Percentiles rank a stretch among this genome's conserved stretches.
Conservation (phyloP, 805 yeast genomes). For the Cyberlindnera xishuangbannaensis region DNA sequence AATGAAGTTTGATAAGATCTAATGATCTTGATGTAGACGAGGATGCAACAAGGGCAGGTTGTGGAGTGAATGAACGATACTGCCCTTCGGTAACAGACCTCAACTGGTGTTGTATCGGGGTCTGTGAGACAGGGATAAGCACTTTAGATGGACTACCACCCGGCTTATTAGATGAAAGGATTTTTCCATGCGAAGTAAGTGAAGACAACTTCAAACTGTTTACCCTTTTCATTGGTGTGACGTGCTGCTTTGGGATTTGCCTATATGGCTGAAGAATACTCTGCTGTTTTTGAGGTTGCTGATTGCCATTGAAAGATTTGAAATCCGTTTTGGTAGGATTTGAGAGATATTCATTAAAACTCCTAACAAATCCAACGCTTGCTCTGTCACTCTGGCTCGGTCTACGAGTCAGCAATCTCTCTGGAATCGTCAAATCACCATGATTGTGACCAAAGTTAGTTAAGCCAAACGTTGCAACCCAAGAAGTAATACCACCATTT, state of each 20-base stretch:
- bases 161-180: too few species aligned
- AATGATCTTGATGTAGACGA: not conserved
- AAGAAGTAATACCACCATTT: constrained; percentile 50
- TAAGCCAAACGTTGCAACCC: constrained; percentile 27
- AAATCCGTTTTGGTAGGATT: constrained; percentile 18
- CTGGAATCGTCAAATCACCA: constrained; percentile 16
- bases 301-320: not conserved
- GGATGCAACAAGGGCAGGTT: constrained; percentile 4
- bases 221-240: constrained; percentile 5
- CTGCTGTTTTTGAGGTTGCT: not conserved
- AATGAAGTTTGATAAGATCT: constrained; percentile 18
- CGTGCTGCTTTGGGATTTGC: constrained; percentile 5
- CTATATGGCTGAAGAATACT: not conserved
- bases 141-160: not conserved
- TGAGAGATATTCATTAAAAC: constrained; percentile 15
- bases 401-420: constrained; percentile 10
- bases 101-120: too few species aligned
- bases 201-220: constrained; percentile 5
- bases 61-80: constrained; percentile 7
- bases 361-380: constrained; percentile 7
- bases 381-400: constrained; percentile 1
- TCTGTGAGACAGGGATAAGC: not conserved
- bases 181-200: not conserved
- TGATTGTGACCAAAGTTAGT: constrained; percentile 18
- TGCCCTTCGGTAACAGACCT: not conserved